Percentiles rank a stretch among this genome's conserved stretches.
phyloP scores from a whole-genome alignment of 1,284 basidiomycete species.

The Ceratobasidium sp. region DNA sequence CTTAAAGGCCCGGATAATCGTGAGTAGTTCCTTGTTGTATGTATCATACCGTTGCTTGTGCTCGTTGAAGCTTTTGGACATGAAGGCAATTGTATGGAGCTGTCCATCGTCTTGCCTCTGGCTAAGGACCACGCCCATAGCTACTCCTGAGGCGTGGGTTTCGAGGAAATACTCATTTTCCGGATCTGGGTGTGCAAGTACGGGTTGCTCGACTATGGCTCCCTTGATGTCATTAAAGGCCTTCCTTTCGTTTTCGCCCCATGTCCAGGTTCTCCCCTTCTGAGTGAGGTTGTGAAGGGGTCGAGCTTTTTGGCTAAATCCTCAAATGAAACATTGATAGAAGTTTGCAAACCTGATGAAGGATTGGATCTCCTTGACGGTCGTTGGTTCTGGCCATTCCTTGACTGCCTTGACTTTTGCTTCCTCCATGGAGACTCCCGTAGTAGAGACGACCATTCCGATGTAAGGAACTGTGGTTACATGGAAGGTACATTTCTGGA shows the following conservation, averaged over 20 bases:
- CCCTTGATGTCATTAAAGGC: conserved; percentile 3
- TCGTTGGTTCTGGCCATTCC: conserved; percentile 54
- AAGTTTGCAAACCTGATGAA: conserved; percentile 53
- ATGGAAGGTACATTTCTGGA: not conserved
- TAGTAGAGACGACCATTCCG: conserved; percentile 49
- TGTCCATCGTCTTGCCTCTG: conserved; percentile 27
- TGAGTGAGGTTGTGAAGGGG: conserved; percentile 47
- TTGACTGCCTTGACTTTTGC: conserved; percentile 54
- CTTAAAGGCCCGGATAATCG: conserved; percentile 48
- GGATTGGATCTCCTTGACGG: conserved; percentile 50
- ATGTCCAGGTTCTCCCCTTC: not conserved
- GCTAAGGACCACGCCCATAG: conserved; percentile 44
- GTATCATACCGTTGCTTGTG: conserved; percentile 41
- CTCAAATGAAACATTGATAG: conserved; percentile 50
- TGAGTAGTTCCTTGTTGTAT: conserved; percentile 17
- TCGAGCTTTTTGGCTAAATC: conserved; percentile 47
- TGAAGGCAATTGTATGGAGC: conserved; percentile 1
- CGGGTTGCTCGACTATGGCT: not conserved
- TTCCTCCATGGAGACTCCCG: conserved; percentile 55
- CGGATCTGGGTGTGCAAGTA: conserved; percentile 12
- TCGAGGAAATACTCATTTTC: conserved; percentile 10
- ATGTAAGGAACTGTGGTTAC: conserved; percentile 8
- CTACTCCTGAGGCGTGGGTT: not conserved
- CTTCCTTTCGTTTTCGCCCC: not conserved
- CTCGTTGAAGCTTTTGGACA: conserved; percentile 18